phyloP scores from a whole-genome alignment of 2,329 filamentous ascomycete genomes.

The Diaporthe ilicicola region DNA sequence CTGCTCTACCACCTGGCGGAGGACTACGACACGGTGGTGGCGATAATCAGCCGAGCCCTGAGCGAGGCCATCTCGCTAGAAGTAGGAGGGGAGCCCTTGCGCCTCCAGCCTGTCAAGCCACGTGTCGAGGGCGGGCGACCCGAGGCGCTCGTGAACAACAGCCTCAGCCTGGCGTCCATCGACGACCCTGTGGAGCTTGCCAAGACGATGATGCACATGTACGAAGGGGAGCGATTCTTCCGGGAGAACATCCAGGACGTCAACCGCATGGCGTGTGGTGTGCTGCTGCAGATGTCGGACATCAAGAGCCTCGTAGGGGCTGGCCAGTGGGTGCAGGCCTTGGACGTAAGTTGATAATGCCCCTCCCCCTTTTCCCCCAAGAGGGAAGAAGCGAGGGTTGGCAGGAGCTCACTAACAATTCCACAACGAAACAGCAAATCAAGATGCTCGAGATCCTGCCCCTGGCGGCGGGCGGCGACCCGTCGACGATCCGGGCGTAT shows the following conservation, averaged over 20 bases:
- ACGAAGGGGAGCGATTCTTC: constrained; percentile 69
- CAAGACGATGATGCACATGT: constrained; percentile 69
- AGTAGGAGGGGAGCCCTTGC: constrained; percentile 81
- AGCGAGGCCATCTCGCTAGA: constrained; percentile 90
- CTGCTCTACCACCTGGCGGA: constrained; percentile 93
- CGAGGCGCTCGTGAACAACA: constrained; percentile 57
- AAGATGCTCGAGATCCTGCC: constrained; percentile 81
- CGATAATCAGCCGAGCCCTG: constrained; percentile 87
- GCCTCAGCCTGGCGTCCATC: constrained; percentile 67
- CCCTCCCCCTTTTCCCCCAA: neutral
- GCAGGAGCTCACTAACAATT: neutral
- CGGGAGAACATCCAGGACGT: constrained; percentile 64
- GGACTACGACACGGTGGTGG: constrained; percentile 94
- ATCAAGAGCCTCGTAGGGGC: constrained; percentile 66
- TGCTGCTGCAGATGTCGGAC: constrained; percentile 67
- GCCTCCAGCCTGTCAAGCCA: constrained; percentile 82
- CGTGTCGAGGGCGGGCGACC: constrained; percentile 56
- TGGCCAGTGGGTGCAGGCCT: constrained; percentile 63
- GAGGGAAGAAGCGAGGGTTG: neutral
- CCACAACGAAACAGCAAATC: constrained; percentile 64
- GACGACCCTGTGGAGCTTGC: constrained; percentile 69
- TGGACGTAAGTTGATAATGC: constrained; percentile 61
- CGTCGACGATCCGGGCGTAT: constrained; percentile 79
- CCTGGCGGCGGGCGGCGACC: constrained; percentile 76
- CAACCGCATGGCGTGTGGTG: constrained; percentile 64